Conservation (phyloP, 441 rosid species). For the Arabidopsis hybrid region DNA sequence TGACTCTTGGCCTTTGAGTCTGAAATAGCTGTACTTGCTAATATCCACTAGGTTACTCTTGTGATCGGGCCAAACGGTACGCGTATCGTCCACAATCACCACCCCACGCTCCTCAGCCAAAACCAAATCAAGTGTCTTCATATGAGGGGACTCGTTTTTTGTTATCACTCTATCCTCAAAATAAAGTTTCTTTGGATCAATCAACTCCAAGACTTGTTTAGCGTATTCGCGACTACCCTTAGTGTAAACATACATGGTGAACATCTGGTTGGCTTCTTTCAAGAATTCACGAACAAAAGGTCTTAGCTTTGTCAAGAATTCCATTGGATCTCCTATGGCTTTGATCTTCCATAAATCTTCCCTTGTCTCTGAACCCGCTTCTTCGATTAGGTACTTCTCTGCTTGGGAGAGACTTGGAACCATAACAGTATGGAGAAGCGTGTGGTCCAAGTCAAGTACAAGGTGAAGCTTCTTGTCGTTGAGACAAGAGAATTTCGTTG, state of each 20-base stretch:
- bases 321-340: background rate
- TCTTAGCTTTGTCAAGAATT: constrained; percentile 31
- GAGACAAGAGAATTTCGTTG: background rate
- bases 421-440: constrained; percentile 24
- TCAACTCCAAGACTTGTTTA: background rate
- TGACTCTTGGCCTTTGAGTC: background rate
- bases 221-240: constrained; percentile 23
- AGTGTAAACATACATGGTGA: constrained; percentile 37
- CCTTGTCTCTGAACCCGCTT: constrained; percentile 3
- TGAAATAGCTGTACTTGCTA: constrained; percentile 11
- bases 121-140: constrained; percentile 41
- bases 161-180: constrained; percentile 31
- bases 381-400: constrained; percentile 38
- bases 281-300: constrained; percentile 33
- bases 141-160: constrained; percentile 9
- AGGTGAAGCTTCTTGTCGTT: constrained; percentile 36
- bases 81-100: constrained; percentile 25
- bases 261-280: constrained; percentile 32
- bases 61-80: constrained; percentile 6
- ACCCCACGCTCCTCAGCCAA: constrained; percentile 20
- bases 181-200: constrained; percentile 29
- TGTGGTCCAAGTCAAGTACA: constrained; percentile 45
- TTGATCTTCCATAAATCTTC: constrained; percentile 11
- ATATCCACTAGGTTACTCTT: constrained; percentile 16
- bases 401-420: constrained; percentile 11